Base-by-base conservation (phyloP, 2,329 filamentous ascomycete species). In the Pseudogymnoascus sp. region DNA sequence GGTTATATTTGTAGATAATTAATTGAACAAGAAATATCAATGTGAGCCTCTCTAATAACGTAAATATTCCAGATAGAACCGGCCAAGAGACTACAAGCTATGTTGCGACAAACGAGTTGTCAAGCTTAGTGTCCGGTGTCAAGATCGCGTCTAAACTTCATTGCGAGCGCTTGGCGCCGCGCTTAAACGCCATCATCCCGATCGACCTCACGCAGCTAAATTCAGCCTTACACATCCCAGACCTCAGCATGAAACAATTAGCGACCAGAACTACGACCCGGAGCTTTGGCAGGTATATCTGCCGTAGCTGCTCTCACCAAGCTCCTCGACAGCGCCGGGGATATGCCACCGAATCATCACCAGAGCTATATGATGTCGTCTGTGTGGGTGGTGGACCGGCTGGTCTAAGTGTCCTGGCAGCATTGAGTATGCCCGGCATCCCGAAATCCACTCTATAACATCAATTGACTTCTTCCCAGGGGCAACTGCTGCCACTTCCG, bases 371-470 rank as follows among this genome's bases (percentile, higher is more conserved):
- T 60, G 71, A 73, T 67, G 67, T 73, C 6, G 71, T 73, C 18
- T 73, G 71, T 54, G 69, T 73, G 39, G 71, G 71, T 35, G 71
- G 71, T 22, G 71, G 71, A 41, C 71, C 71, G 22, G 71, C 92
- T 47, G 93, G 93, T 61, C 80, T 99, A 62, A 95, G 91, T 70
- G 82, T 95, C 33, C 77, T 92, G 61, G 84, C 89, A 63, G 88
- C 89, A 67, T 80, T 94, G 43, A 86, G 89, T 92, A 80, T 67
- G 81, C 73, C 39, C 22, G 57, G n/a, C 41, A 16, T 16, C 7
- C 14, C 43, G 36, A 22, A 5, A 61, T 61, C 58, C 18, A 18
- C 37, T 18, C 57, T 57, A 30, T 54, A 38, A 33, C 25, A 33
- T 11, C 28, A 5, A 9, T 43, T 61, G 39, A 38, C 63, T 16